A percentile compares a stretch with the other conserved stretches of the same genome.
phyloP scores from a whole-genome alignment of 768 basidiomycete genomes.

The Boletus rex-veris region DNA sequence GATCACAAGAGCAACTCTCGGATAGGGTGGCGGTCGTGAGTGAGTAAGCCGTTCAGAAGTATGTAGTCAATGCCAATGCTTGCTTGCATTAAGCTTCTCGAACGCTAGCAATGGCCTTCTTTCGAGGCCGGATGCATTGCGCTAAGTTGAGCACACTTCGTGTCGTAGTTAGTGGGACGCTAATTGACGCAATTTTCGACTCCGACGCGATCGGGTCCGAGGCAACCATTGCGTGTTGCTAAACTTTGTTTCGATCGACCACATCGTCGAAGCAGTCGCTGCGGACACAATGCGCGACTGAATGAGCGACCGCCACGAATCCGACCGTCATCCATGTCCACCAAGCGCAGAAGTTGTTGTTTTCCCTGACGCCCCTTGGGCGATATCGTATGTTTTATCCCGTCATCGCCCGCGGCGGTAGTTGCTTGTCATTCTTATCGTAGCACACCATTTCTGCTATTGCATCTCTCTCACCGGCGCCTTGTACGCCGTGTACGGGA shows the following conservation, averaged over 20 bases:
- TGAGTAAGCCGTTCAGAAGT: too few species aligned
- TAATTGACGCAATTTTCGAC: too few species aligned
- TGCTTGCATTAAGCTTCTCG: too few species aligned
- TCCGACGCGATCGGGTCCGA: too few species aligned
- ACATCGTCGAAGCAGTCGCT: neutral
- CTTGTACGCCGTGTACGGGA: slow-evolving; percentile 3
- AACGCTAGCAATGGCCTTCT: too few species aligned
- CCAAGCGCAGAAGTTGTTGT: slow-evolving; percentile 23
- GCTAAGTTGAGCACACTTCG: too few species aligned
- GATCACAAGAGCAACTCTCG: too few species aligned
- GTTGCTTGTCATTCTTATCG: slow-evolving; percentile 15
- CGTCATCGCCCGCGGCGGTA: slow-evolving; percentile 13
- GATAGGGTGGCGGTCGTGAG: too few species aligned
- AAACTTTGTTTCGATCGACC: neutral
- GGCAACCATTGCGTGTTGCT: neutral
- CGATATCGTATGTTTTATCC: slow-evolving; percentile 28
- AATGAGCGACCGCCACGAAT: neutral
- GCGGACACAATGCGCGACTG: neutral
- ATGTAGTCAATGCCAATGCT: too few species aligned
- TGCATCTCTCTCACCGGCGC: neutral
- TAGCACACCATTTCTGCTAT: slow-evolving; percentile 15
- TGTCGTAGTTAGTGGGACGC: too few species aligned
- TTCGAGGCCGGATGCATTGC: too few species aligned
- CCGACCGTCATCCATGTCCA: slow-evolving; percentile 11
- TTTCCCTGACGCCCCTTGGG: slow-evolving; percentile 14